A percentile compares a stretch with the other conserved stretches of the same genome.
Conservation (phyloP, 2,329 filamentous ascomycete species). For the Ramularia endophylla region DNA sequence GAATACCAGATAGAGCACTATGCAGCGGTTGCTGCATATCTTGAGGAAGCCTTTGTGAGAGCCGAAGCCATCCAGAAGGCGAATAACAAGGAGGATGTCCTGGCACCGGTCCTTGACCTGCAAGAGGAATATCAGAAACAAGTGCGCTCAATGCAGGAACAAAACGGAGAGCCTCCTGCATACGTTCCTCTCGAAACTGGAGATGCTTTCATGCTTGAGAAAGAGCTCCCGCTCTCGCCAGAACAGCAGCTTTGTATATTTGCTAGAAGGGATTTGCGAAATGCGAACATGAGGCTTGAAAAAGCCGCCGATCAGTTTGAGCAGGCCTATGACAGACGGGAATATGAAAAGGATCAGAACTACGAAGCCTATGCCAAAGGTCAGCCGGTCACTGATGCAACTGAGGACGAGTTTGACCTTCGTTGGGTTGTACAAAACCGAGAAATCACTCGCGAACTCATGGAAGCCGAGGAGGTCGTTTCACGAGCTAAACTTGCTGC, state of each 20-base stretch:
- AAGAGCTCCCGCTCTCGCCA: not conserved
- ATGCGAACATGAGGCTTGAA: too few relatives aligned
- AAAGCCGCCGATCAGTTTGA: too few relatives aligned
- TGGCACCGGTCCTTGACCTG: slow-evolving; percentile 7
- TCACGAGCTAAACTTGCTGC: slow-evolving; percentile 5
- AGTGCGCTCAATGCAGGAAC: not conserved
- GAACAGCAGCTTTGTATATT: too few relatives aligned
- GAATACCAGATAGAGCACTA: too few relatives aligned
- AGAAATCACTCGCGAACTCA: slow-evolving; percentile 7
- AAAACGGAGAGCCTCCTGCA: not conserved
- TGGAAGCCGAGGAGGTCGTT: slow-evolving; percentile 9
- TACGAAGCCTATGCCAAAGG: not conserved
- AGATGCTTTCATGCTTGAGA: not conserved
- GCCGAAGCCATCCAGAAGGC: slow-evolving; percentile 3
- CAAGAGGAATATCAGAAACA: slow-evolving; percentile 9
- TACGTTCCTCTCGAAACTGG: not conserved
- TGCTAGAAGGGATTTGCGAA: not conserved
- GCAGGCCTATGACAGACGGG: not conserved
- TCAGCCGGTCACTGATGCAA: not conserved
- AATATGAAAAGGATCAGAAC: not conserved
- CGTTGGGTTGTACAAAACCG: slow-evolving; percentile 7
- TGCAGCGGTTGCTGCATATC: not conserved
- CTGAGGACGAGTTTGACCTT: slow-evolving; percentile 8
- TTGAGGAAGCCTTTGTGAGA: slow-evolving; percentile 12
- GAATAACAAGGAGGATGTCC: not conserved